Evolutionary conservation across 768 basidiomycete genomes (phyloP).

Genomic region (Lepiota venenata): DNA sequence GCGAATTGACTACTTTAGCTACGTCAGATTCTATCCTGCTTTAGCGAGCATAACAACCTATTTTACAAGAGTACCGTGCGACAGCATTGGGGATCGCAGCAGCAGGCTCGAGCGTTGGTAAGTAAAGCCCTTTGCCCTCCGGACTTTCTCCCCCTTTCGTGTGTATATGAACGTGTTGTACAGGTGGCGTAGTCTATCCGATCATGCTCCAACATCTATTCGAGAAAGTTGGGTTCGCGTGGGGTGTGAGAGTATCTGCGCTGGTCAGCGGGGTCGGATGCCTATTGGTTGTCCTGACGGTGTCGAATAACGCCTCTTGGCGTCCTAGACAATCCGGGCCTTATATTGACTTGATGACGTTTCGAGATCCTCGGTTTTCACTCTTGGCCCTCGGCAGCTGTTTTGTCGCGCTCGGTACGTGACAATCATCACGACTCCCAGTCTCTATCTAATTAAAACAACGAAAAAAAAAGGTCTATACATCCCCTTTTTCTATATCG

Average conservation of each 20-base stretch:
- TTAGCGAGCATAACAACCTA: constrained; percentile 64
- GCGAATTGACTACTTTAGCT: constrained; percentile 9
- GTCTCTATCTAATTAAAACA: background rate
- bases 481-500: constrained; percentile 70
- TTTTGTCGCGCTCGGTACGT: constrained; percentile 59
- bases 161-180: background rate
- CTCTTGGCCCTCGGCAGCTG: constrained; percentile 52
- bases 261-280: constrained; percentile 49
- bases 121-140: constrained; percentile 8
- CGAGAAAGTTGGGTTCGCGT: constrained; percentile 51
- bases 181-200: constrained; percentile 70
- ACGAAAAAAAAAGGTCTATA: constrained; percentile 58
- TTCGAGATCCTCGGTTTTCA: constrained; percentile 49
- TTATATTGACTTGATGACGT: constrained; percentile 29
- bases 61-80: constrained; percentile 61
- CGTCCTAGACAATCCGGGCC: constrained; percentile 23
- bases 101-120: constrained; percentile 67
- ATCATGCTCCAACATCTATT: constrained; percentile 61
- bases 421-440: background rate
- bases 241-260: constrained; percentile 58
- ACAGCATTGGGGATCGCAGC: constrained; percentile 70
- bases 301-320: constrained; percentile 31
- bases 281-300: constrained; percentile 40
- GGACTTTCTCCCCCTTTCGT: background rate
- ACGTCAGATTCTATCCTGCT: constrained; percentile 64